A percentile compares a stretch with the other conserved stretches of the same genome.
These are phyloP conservation scores for Diaporthe sp. DNA, from an alignment of 2,329 filamentous ascomycete species.

Conservation along the genomic window DNA sequence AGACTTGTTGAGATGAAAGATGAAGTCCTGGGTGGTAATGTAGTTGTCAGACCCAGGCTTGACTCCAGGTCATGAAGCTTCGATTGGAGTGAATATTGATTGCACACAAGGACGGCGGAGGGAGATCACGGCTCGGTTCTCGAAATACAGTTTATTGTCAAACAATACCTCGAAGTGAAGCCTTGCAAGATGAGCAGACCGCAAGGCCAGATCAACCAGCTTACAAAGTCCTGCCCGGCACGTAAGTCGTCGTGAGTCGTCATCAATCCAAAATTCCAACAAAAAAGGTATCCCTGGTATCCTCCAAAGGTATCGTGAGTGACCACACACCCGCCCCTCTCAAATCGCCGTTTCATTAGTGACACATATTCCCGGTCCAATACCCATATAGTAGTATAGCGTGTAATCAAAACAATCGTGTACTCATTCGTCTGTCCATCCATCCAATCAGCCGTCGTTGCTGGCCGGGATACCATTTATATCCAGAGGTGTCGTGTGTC, in stretches of 20 bases:
- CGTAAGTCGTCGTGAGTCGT: slow-evolving; percentile 20
- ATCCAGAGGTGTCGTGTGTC: background rate
- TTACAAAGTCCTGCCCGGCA: background rate
- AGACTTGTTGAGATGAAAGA: background rate
- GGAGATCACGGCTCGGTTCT: background rate
- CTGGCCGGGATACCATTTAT: background rate
- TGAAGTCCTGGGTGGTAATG: background rate
- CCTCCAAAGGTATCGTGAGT: slow-evolving; percentile 13
- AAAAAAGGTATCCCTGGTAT: slow-evolving; percentile 21
- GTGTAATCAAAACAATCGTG: slow-evolving; percentile 21
- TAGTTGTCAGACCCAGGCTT: background rate
- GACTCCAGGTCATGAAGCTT: background rate
- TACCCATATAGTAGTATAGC: slow-evolving; percentile 27
- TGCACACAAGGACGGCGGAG: background rate
- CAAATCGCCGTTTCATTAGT: slow-evolving; percentile 21
- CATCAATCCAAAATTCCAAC: slow-evolving; percentile 20
- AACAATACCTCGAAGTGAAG: slow-evolving; percentile 22
- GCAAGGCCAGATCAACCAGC: slow-evolving; percentile 12
- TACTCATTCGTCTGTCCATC: background rate
- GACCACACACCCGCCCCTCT: background rate
- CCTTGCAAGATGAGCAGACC: slow-evolving; percentile 17
- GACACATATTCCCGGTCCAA: slow-evolving; percentile 4
- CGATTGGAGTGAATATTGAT: background rate
- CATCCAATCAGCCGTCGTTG: background rate
- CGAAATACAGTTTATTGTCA: slow-evolving; percentile 27